Evolutionary conservation across 345 rosid species (phyloP), one percentile per base, ranked within the genome.

Genomic region (Arabidopsis arenosa): DNA sequence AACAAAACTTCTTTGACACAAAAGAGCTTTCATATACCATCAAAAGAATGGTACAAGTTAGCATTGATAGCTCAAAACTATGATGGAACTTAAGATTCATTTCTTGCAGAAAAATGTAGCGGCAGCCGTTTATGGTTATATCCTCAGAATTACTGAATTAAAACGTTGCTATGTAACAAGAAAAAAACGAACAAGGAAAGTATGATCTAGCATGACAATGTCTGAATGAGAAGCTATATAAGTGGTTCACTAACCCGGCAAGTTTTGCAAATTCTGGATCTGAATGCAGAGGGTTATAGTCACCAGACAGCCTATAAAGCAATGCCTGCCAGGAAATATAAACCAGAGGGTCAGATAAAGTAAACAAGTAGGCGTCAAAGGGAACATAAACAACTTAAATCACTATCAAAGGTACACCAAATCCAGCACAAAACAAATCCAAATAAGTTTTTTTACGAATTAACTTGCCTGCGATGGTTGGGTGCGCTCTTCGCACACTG

Each of bases 241-340:
- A 39, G 40, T 63, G 1, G 52, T 58, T 30, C 30, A 86, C 96
- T 63, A 58, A 94, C 97, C 97, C 99, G 41, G 97, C 97, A 72
- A 68, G 80, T 81, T 79, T 78, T n/a, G 97, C 97, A 66, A 90
- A 1, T 75, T 57, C 57, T 59, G 97, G 97, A 83, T 95, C 99
- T 15, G 97, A 88, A 83, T 90, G 99, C 71, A 95, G 78, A 79
- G 97, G 99, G 81, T 95, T 92, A 66, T 92, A 92, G 72, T 95
- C 97, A 75, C 99, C 99, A 47, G 97, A 92, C 66, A 92, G 76
- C 85, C 97, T 85, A 73, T 95, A 95, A 66, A 95, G 79, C 78
- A 95, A 83, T 45, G 99, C 99, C 99, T 95, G 87, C 85, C 33
- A 9, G 66, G 61, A 75, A 64, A 56, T 56, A 63, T 59, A 76